phyloP scores from a whole-genome alignment of 1,139 yeast genomes.

The Komagataea norvegica region DNA sequence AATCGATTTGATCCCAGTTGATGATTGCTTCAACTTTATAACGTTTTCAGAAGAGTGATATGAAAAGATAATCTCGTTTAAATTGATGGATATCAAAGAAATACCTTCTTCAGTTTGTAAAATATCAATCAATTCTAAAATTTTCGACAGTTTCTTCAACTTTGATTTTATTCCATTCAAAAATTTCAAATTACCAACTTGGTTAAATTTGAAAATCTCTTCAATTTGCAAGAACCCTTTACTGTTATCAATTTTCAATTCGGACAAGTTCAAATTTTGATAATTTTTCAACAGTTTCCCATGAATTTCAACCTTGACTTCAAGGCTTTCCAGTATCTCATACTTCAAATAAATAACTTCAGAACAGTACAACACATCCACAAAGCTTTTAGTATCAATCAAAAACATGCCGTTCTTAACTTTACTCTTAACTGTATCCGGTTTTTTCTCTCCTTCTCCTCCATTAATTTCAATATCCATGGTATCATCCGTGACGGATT shows the following conservation, averaged over 20 bases:
- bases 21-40: conserved; percentile 5
- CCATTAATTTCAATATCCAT: conserved; percentile 3
- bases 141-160: conserved; percentile 21
- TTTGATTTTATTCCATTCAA: conserved; percentile 10
- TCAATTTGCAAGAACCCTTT: conserved; percentile 21
- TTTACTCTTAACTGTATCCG: neutral
- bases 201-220: conserved; percentile 20
- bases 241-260: conserved; percentile 11
- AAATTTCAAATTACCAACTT: conserved; percentile 12
- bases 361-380: conserved; percentile 22
- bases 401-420: conserved; percentile 11
- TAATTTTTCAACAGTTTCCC: conserved; percentile 9
- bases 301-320: conserved; percentile 10
- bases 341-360: conserved; percentile 18
- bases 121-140: conserved; percentile 23
- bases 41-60: conserved; percentile 14
- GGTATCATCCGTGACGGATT: too few relatives aligned
- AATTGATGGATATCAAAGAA: conserved; percentile 21
- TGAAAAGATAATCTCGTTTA: conserved; percentile 25
- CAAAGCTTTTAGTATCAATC: conserved; percentile 19
- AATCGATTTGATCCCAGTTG: conserved; percentile 11
- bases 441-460: neutral
- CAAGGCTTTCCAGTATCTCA: conserved; percentile 20
- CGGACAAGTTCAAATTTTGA: conserved; percentile 4
- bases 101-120: conserved; percentile 18